Percentiles rank a stretch among this genome's conserved stretches.
Conservation (phyloP, 2,329 filamentous ascomycete species). For the Colletotrichum nymphaeae region DNA sequence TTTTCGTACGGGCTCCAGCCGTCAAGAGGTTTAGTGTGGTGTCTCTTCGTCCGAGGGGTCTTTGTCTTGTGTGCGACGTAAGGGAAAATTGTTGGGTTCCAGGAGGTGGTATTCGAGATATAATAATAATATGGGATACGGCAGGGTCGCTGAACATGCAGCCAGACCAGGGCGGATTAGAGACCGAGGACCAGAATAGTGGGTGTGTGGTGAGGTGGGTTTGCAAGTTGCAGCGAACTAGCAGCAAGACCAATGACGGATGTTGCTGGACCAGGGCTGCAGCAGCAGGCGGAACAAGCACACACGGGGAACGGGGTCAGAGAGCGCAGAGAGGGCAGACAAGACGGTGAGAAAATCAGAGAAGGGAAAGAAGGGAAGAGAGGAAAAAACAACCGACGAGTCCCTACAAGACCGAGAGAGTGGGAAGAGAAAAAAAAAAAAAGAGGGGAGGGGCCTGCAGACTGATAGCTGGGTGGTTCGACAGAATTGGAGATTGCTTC, state of each 20-base stretch:
- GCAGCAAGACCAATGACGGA: slow-evolving; percentile 2
- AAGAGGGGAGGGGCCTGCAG: slow-evolving; percentile 11
- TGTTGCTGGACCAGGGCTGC: slow-evolving; percentile 4
- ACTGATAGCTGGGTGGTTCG: slow-evolving; percentile 31
- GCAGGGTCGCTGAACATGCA: slow-evolving; percentile 29
- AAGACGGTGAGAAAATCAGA: slow-evolving; percentile 15
- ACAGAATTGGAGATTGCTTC: slow-evolving; percentile 33
- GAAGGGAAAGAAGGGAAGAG: slow-evolving; percentile 22
- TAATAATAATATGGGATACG: slow-evolving; percentile 24
- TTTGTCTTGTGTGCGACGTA: slow-evolving; percentile 14
- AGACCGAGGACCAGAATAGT: slow-evolving; percentile 22
- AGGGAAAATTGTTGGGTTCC: slow-evolving; percentile 8
- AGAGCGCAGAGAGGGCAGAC: slow-evolving; percentile 13
- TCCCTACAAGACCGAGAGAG: not conserved
- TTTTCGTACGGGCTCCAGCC: slow-evolving; percentile 28
- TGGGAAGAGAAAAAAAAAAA: not conserved
- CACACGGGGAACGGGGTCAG: not conserved
- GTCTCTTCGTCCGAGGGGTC: slow-evolving; percentile 25
- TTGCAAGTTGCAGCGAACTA: slow-evolving; percentile 19
- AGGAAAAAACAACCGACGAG: not conserved
- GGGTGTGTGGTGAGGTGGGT: slow-evolving; percentile 6
- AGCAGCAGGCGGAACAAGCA: not conserved
- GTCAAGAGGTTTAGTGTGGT: slow-evolving; percentile 19
- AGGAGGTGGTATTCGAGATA: slow-evolving; percentile 32
- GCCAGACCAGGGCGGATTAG: slow-evolving; percentile 32